Conservation (phyloP, 805 yeast species). For the Suhomyces canberraensis region DNA sequence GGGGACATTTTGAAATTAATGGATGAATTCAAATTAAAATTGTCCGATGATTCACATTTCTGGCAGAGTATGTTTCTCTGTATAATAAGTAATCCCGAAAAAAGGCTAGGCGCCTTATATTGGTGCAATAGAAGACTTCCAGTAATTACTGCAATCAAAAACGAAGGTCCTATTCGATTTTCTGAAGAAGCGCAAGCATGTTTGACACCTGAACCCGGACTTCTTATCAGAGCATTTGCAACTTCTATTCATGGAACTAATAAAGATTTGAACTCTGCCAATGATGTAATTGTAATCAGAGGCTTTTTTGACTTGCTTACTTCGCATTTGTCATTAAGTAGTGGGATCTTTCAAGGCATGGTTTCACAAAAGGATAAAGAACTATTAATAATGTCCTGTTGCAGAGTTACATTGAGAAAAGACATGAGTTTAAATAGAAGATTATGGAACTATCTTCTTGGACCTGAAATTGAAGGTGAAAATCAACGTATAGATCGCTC, state of each 20-base stretch:
- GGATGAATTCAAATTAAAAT: conserved; percentile 52
- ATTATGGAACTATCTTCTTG: conserved; percentile 89
- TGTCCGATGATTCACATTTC: conserved; percentile 69
- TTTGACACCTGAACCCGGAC: conserved; percentile 74
- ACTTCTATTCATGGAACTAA: conserved; percentile 50
- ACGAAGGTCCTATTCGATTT: conserved; percentile 15
- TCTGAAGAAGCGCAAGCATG: conserved; percentile 57
- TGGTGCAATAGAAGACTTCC: conserved; percentile 74
- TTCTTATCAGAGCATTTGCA: conserved; percentile 70
- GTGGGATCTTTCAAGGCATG: conserved; percentile 50
- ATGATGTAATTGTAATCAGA: conserved; percentile 69
- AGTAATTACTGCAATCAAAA: conserved; percentile 41
- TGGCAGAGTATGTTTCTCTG: conserved; percentile 82
- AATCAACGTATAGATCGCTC: conserved; percentile 27
- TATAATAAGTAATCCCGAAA: conserved; percentile 74
- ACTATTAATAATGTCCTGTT: conserved; percentile 57
- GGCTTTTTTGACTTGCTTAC: conserved; percentile 84
- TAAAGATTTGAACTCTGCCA: conserved; percentile 30
- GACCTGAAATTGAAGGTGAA: conserved; percentile 52
- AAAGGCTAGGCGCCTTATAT: conserved; percentile 76
- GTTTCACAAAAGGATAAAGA: conserved; percentile 54
- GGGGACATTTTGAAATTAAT: conserved; percentile 56
- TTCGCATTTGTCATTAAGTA: conserved; percentile 61
- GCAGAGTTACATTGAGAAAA: conserved; percentile 66
- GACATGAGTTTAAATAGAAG: conserved; percentile 96